Base-by-base conservation (phyloP, 192 early-diverging fungal species). In the Chytriomyces sp. region DNA sequence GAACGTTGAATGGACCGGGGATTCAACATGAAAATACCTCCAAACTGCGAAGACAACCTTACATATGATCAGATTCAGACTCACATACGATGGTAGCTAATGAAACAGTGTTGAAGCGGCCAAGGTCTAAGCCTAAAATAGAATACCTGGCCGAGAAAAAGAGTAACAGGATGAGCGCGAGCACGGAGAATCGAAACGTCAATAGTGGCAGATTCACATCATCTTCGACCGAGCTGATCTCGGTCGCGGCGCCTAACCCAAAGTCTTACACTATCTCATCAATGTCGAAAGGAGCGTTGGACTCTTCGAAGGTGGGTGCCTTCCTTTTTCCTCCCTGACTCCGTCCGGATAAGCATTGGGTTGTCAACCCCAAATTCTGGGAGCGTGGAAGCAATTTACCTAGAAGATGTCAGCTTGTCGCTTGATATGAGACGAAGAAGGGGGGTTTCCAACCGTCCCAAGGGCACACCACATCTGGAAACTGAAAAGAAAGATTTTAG, bases 111-210 rank as follows among this genome's bases (percentile, higher is more conserved):
- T 34, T n/a, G 64, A 66, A 25, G 52, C 34, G 19, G 44, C 34
- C 39, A 66, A 31, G 22, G 39, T 39, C 39, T 66, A 44, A 0
- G 64, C 64, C 52, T 66, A 31, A 66, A 66, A 44, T 52, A 66
- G 64, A 28, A 66, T 39, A 66, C 52, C 44, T 66, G 64, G 5
- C 64, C 64, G 19, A 66, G 44, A 1, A 32, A 39, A 57, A 69
- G 34, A 84, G 81, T 41, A 74, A 73, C 19, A 86, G 76, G 8
- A 86, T 81, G 38, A 78, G 7, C 26, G 40, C 10, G 10, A 66
- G 79, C 34, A 76, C 78, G 79, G 59, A 86, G 77, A 32, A 79
- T 52, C 85, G 81, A 58, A 87, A 87, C 1, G 84, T 87, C 32
- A 76, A 61, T 22, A 86, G 76, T 41, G 84, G 84, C 1, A 77